A percentile compares a stretch with the other conserved stretches of the same genome.
These are phyloP conservation scores for Leccinum colubrinum DNA, from an alignment of 1,284 basidiomycete genomes.

Conservation along the genomic window DNA sequence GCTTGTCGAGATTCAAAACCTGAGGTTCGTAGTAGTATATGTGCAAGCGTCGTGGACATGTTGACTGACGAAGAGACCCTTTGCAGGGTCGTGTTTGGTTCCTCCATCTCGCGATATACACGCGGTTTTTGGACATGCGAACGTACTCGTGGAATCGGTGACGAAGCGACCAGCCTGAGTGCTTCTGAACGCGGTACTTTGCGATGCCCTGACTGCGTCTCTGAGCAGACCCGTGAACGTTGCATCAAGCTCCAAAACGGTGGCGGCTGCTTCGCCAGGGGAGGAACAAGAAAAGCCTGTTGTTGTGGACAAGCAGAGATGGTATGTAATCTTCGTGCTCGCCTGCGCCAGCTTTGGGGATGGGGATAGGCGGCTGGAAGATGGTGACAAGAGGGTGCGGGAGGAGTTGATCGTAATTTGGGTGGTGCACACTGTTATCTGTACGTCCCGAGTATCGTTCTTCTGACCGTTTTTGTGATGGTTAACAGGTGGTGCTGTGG, in stretches of 20 bases:
- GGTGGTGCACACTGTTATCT: conserved; percentile 67
- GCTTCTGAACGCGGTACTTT: conserved; percentile 50
- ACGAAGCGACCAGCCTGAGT: conserved; percentile 35
- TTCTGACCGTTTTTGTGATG: not conserved
- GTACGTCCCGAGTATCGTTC: conserved; percentile 37
- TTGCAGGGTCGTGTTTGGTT: conserved; percentile 59
- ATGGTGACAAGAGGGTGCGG: conserved; percentile 31
- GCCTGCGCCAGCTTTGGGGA: conserved; percentile 46
- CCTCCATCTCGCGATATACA: conserved; percentile 67
- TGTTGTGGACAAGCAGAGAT: conserved; percentile 44
- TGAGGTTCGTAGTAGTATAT: conserved; percentile 45
- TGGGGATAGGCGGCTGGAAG: not conserved
- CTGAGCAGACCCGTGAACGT: conserved; percentile 29
- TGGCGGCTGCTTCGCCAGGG: not conserved
- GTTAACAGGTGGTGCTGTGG: conserved; percentile 61
- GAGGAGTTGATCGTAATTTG: conserved; percentile 53
- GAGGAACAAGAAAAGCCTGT: conserved; percentile 34
- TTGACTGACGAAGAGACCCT: not conserved
- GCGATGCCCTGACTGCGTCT: conserved; percentile 52
- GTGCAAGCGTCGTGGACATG: not conserved
- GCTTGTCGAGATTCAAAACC: conserved; percentile 51
- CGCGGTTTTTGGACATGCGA: conserved; percentile 52
- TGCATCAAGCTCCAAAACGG: conserved; percentile 6
- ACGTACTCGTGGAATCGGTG: conserved; percentile 41
- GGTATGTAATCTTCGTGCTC: conserved; percentile 49